phyloP scores from a whole-genome alignment of 805 yeast species.

The Hanseniaspora valbyensis region DNA sequence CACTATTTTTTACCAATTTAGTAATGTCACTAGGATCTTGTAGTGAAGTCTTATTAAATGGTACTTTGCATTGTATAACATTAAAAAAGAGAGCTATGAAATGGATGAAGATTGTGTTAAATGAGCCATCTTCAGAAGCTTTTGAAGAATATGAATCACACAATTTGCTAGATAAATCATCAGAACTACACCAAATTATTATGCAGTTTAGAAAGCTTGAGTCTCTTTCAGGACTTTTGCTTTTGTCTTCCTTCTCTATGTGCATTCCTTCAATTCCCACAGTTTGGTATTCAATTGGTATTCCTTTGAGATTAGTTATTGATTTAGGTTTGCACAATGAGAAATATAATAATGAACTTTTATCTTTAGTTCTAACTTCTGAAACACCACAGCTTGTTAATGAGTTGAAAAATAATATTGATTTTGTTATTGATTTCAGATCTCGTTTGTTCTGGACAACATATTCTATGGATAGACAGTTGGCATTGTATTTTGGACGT shows the following conservation, averaged over 20 bases:
- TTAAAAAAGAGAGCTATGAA: constrained; percentile 56
- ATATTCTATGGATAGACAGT: constrained; percentile 73
- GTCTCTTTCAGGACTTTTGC: constrained; percentile 57
- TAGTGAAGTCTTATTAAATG: constrained; percentile 56
- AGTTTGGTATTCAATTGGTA: constrained; percentile 83
- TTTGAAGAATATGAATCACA: not conserved
- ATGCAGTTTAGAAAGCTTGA: constrained; percentile 39
- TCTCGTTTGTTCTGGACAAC: constrained; percentile 82
- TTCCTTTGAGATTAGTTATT: constrained; percentile 66
- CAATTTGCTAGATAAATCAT: constrained; percentile 20
- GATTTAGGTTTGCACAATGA: constrained; percentile 81
- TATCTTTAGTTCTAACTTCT: not conserved
- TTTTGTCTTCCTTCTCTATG: constrained; percentile 58
- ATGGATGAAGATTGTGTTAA: constrained; percentile 34
- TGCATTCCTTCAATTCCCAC: constrained; percentile 89
- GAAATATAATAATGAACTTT: constrained; percentile 24
- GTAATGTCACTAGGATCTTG: constrained; percentile 74
- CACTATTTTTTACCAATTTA: constrained; percentile 62
- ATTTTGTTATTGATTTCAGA: constrained; percentile 55
- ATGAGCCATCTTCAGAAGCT: not conserved
- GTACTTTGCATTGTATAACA: constrained; percentile 54
- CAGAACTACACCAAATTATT: constrained; percentile 46
- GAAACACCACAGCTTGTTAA: too few species aligned
- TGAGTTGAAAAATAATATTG: constrained; percentile 31
- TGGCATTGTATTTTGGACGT: constrained; percentile 74